These are phyloP conservation scores for Ceratobasidium sp. DNA, from an alignment of 1,284 basidiomycete genomes.

Conservation along the genomic window DNA sequence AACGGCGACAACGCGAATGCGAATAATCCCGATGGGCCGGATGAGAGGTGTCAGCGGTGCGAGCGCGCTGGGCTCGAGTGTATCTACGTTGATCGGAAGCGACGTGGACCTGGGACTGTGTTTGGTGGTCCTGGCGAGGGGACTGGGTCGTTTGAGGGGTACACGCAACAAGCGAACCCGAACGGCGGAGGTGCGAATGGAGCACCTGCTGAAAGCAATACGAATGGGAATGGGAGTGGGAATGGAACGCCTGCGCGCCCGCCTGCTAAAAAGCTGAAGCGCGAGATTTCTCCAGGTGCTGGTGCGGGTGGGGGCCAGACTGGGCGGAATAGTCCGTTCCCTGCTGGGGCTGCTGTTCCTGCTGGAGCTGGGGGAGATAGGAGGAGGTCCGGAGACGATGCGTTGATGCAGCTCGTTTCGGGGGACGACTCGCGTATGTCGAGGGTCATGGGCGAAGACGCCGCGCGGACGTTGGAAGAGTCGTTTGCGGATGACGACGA, in stretches of 20 bases:
- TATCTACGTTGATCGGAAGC: conserved; percentile 42
- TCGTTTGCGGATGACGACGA: conserved; percentile 36
- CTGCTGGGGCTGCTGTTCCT: too few species aligned
- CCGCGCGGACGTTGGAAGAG: conserved; percentile 18
- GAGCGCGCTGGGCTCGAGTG: conserved; percentile 43
- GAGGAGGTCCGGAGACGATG: background rate
- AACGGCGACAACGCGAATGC: conserved; percentile 23
- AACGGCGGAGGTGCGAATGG: background rate
- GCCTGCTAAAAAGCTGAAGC: conserved; percentile 27
- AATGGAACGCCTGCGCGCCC: conserved; percentile 4
- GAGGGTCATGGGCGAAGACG: conserved; percentile 16
- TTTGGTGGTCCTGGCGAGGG: conserved; percentile 21
- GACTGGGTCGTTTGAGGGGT: conserved; percentile 5
- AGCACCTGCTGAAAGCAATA: too few species aligned
- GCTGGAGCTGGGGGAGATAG: too few species aligned
- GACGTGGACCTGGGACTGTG: conserved; percentile 32
- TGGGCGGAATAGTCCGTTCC: too few species aligned
- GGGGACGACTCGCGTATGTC: background rate
- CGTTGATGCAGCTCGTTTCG: conserved; percentile 5
- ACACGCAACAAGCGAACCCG: background rate
- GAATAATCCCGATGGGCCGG: conserved; percentile 30
- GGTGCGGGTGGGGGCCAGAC: background rate
- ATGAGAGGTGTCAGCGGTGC: conserved; percentile 41
- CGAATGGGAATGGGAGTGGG: too few species aligned
- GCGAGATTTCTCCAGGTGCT: conserved; percentile 24